Base-by-base conservation (phyloP, 108 stramenopile species). In the Nitzschia sp. region DNA sequence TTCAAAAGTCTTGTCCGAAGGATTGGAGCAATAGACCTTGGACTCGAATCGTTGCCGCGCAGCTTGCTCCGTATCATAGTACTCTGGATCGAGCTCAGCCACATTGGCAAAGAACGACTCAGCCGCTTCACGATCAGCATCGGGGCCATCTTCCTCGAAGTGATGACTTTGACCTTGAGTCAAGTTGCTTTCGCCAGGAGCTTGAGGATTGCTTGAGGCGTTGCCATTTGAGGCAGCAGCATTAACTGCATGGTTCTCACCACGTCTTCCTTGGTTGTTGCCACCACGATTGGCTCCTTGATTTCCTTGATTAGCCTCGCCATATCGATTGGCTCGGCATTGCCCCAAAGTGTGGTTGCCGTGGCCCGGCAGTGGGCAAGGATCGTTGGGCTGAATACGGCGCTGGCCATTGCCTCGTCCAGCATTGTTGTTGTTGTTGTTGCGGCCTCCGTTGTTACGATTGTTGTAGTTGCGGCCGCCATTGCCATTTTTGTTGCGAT, bases 271-370 rank as follows among this genome's bases (percentile, higher is more conserved):
- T 11, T 42, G 15, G 11, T 15, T 8, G 15, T 42, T 8, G 38
- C 38, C 38, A 11, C 15, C 11, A 15, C 15, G 8, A 15, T 42
- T 42, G 38, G 8, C 15, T 15, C 15, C 11, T 15, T 42, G 38
- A 15, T 42, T 42, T 8, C 38, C 38, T 42, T 42, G 38, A 15
- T 42, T 42, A 42, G 38, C 38, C 8, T 42, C 38, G 38, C 15
- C 15, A 15, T 11, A 42, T 42, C 38, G 38, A 31, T 58, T 58
- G 24, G 24, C 25, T 26, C 28, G 4, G 24, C 57, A 58, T 29
- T 58, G 27, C 2, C 57, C 57, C 57, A 26, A 58, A 31, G 57
- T 58, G 28, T 58, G 57, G 6, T 31, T 31, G 8, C 9, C 29
- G 13, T 24, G 21, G 24, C 21, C 21, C 3, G 17, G 57, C 27